phyloP scores from a whole-genome alignment of 2,329 filamentous ascomycete genomes.

The Cladosporium sp. region DNA sequence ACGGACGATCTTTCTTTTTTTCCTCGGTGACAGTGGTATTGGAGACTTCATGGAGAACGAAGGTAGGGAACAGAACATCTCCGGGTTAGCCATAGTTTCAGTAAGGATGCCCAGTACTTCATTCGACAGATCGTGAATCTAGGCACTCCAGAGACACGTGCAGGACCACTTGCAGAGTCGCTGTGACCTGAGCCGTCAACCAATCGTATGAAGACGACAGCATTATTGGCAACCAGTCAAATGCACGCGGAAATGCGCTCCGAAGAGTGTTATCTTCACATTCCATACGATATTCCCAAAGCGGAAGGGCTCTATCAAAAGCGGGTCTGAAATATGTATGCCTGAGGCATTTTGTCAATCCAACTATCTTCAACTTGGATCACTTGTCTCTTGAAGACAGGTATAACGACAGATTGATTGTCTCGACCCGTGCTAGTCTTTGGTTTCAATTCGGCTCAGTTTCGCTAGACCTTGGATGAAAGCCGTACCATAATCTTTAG shows the following conservation, averaged over 20 bases:
- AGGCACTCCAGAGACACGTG: too few species aligned
- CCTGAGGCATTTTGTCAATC: background rate
- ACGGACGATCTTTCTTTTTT: background rate
- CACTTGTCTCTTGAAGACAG: too few species aligned
- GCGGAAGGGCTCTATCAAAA: conserved; percentile 10
- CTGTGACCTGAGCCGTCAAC: too few species aligned
- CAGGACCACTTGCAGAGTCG: too few species aligned
- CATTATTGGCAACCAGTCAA: background rate
- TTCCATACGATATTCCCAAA: background rate
- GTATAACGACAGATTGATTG: too few species aligned
- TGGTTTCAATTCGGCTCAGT: too few species aligned
- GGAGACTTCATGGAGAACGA: background rate
- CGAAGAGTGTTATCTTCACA: background rate
- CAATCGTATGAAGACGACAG: too few species aligned
- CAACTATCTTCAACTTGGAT: too few species aligned
- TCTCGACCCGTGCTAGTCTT: too few species aligned
- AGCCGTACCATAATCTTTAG: too few species aligned
- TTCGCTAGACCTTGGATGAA: too few species aligned
- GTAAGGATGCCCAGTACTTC: background rate
- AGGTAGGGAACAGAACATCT: background rate
- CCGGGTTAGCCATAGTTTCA: background rate
- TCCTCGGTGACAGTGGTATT: background rate
- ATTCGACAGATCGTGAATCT: too few species aligned
- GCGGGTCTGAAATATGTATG: background rate
- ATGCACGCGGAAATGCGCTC: background rate